Evolutionary conservation across 2,329 filamentous ascomycete species (phyloP).

Genomic region (Pseudogymnoascus sp.): DNA sequence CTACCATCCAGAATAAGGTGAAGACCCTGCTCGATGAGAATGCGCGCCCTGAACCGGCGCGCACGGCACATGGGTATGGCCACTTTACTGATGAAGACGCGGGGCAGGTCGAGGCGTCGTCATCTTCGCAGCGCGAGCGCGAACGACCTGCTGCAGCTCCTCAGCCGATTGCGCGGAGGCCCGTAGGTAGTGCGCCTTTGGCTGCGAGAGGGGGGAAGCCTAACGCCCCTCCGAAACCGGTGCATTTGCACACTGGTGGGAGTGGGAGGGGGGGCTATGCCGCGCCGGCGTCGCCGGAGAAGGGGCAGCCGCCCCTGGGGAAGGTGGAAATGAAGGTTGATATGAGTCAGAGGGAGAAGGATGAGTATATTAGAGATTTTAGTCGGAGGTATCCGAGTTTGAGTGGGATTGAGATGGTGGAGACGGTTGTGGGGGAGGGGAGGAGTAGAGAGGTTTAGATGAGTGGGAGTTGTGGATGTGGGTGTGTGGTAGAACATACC

Average conservation of each 20-base stretch:
- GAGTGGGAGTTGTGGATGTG: neutral
- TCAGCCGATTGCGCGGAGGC: constrained; percentile 36
- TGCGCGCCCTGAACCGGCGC: constrained; percentile 47
- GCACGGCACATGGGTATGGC: constrained; percentile 84
- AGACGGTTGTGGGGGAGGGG: constrained; percentile 22
- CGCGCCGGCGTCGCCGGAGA: constrained; percentile 17
- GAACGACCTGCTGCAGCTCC: constrained; percentile 6
- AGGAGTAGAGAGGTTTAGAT: constrained; percentile 8
- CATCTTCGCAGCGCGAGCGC: constrained; percentile 13
- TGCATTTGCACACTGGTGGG: constrained; percentile 49
- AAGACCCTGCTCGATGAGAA: constrained; percentile 78
- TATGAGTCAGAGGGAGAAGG: constrained; percentile 50
- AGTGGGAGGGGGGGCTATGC: constrained; percentile 22
- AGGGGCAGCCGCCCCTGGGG: neutral
- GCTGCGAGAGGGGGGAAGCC: constrained; percentile 34
- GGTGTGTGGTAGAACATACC: neutral
- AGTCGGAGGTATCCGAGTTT: constrained; percentile 81
- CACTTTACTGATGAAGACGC: constrained; percentile 59
- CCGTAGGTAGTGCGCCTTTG: constrained; percentile 30
- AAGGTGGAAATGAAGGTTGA: constrained; percentile 34
- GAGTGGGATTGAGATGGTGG: constrained; percentile 62
- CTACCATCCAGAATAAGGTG: constrained; percentile 87
- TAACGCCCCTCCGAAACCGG: constrained; percentile 52
- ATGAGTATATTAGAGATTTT: constrained; percentile 64
- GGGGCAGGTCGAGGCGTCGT: constrained; percentile 19